Evolutionary conservation across 352 stramenopile species (phyloP).

Genomic region (Globisporangium spiculum): DNA sequence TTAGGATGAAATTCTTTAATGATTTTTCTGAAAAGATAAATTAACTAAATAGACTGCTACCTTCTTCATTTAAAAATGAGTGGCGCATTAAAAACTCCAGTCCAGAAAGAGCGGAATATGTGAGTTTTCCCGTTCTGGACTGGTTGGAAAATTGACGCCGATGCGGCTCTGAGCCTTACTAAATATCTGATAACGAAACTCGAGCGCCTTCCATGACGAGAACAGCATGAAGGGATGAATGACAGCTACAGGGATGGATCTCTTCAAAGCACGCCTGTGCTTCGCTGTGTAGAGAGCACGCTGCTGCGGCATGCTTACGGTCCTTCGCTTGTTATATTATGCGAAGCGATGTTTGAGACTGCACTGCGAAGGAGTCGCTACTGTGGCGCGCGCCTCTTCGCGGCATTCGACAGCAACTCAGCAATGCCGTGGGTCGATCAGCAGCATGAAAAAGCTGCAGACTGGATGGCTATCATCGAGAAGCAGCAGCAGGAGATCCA

Average conservation of each 20-base stretch:
- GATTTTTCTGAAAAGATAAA: too few relatives aligned
- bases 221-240: neutral
- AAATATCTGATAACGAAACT: too few relatives aligned
- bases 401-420: neutral
- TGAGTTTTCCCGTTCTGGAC: too few relatives aligned
- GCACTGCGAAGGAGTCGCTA: neutral
- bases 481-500: slow-evolving; percentile 50
- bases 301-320: neutral
- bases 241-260: neutral
- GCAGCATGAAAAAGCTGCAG: neutral
- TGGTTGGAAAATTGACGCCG: too few relatives aligned
- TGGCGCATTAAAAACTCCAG: too few relatives aligned
- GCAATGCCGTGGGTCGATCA: neutral
- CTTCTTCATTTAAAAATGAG: too few relatives aligned
- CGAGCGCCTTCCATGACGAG: too few relatives aligned
- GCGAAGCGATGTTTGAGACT: neutral
- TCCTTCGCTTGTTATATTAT: neutral
- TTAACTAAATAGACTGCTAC: too few relatives aligned
- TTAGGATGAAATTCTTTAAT: neutral
- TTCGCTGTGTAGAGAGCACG: neutral
- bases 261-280: neutral
- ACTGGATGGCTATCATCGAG: slow-evolving; percentile 46
- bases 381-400: neutral
- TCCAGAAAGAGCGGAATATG: too few relatives aligned
- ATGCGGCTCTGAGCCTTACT: too few relatives aligned